Conservation (phyloP, 805 yeast species). For the Saccharomycopsis microspora region DNA sequence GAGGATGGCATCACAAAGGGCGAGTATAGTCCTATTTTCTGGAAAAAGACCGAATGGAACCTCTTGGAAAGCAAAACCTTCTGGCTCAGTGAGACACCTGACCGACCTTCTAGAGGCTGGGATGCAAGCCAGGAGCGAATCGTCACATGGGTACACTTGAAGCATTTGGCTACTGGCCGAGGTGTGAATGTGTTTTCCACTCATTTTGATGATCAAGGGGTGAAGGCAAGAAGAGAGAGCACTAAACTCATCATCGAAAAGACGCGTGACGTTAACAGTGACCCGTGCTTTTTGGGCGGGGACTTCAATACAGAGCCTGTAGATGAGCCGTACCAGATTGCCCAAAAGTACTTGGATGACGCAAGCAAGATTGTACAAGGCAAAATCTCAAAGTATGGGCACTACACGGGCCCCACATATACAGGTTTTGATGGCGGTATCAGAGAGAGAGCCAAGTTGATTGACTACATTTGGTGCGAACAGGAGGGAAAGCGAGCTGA, state of each 20-base stretch:
- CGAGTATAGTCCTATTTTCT: slow-evolving; percentile 40
- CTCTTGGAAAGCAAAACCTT: slow-evolving; percentile 30
- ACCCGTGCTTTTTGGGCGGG: slow-evolving; percentile 37
- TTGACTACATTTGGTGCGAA: slow-evolving; percentile 22
- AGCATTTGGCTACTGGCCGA: neutral
- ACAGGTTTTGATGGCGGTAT: slow-evolving; percentile 30
- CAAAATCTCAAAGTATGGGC: slow-evolving; percentile 28
- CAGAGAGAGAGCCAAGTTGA: slow-evolving; percentile 22
- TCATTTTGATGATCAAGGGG: slow-evolving; percentile 40
- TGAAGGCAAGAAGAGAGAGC: slow-evolving; percentile 32
- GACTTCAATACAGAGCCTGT: slow-evolving; percentile 43
- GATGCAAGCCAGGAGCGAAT: slow-evolving; percentile 34
- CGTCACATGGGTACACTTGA: slow-evolving; percentile 25
- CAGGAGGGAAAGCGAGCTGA: slow-evolving; percentile 2
- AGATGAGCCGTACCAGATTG: slow-evolving; percentile 32
- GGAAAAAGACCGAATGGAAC: slow-evolving; percentile 27
- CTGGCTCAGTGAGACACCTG: slow-evolving; percentile 48
- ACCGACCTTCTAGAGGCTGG: slow-evolving; percentile 40
- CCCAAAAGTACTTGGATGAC: slow-evolving; percentile 28
- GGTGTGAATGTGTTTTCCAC: slow-evolving; percentile 29
- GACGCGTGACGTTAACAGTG: slow-evolving; percentile 23
- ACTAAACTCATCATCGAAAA: slow-evolving; percentile 33
- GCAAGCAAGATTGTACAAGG: slow-evolving; percentile 17
- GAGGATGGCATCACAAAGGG: slow-evolving; percentile 39
- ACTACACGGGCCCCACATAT: slow-evolving; percentile 31